phyloP scores from a whole-genome alignment of 2,329 filamentous ascomycete species.

The Hortaea werneckii region DNA sequence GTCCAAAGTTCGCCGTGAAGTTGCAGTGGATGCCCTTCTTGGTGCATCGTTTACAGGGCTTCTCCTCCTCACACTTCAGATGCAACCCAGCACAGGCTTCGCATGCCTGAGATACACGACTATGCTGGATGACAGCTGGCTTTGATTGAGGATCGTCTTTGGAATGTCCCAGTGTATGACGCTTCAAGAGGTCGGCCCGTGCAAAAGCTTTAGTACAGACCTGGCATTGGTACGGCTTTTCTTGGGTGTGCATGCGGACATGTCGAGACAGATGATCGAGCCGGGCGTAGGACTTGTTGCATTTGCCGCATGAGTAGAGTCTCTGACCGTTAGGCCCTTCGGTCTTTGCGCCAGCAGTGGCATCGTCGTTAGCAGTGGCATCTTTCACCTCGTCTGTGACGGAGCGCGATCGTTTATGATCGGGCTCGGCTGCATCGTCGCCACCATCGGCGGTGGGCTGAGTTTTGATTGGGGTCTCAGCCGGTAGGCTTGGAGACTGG shows the following conservation, averaged over 20 bases:
- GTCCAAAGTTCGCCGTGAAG: conserved; percentile 17
- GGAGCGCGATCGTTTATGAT: conserved; percentile 11
- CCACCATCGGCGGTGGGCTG: neutral
- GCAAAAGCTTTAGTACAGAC: conserved; percentile 39
- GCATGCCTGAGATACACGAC: conserved; percentile 41
- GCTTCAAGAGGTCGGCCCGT: conserved; percentile 41
- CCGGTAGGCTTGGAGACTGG: neutral
- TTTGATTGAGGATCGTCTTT: conserved; percentile 23
- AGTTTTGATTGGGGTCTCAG: too few relatives aligned
- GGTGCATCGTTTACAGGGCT: conserved; percentile 43
- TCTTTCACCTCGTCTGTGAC: conserved; percentile 3
- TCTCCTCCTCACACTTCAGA: conserved; percentile 45
- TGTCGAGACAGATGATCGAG: conserved; percentile 45
- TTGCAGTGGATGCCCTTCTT: conserved; percentile 40
- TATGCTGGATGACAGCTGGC: conserved; percentile 23
- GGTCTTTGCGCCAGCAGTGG: conserved; percentile 2
- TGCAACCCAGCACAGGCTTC: conserved; percentile 43
- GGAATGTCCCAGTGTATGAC: conserved; percentile 38
- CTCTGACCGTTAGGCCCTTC: conserved; percentile 6
- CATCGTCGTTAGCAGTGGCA: conserved; percentile 1
- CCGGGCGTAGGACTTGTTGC: conserved; percentile 42
- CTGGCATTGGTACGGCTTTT: conserved; percentile 37
- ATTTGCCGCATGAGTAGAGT: conserved; percentile 43
- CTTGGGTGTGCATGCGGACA: conserved; percentile 39
- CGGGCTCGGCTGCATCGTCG: conserved; percentile 10